A percentile compares a stretch with the other conserved stretches of the same genome.
Conservation (phyloP, 2,329 filamentous ascomycete genomes). For the Scopulariopsis brevicaulis region DNA sequence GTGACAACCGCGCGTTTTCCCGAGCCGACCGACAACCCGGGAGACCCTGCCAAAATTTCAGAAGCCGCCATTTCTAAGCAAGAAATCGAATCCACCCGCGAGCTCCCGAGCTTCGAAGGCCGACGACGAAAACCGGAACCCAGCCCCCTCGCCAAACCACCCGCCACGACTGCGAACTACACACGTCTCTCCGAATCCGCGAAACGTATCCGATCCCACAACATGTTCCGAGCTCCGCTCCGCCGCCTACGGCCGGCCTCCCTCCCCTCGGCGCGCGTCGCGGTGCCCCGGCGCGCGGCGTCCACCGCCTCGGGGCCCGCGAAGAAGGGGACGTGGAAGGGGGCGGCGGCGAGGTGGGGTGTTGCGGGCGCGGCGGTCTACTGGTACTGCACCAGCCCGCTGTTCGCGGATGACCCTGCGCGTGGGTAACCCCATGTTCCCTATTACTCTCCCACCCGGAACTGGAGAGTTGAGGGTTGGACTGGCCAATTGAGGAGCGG, state of each 20-base stretch:
- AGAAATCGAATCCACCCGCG: background rate
- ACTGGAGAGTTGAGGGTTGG: background rate
- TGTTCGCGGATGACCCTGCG: constrained; percentile 74
- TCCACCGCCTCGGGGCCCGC: constrained; percentile 23
- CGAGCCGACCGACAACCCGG: background rate
- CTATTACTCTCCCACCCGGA: background rate
- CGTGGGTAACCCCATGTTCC: constrained; percentile 32
- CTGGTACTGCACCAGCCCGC: constrained; percentile 83
- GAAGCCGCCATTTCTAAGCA: background rate
- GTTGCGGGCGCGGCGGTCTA: constrained; percentile 70
- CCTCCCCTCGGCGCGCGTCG: background rate
- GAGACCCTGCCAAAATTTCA: background rate
- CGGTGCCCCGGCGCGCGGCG: background rate
- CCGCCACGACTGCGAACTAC: background rate
- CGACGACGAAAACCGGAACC: background rate
- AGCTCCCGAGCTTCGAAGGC: background rate
- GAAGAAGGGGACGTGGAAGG: constrained; percentile 75
- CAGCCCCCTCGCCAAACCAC: background rate
- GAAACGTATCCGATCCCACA: background rate
- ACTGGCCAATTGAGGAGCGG: background rate
- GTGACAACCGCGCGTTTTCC: background rate
- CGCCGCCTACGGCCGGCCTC: constrained; percentile 2
- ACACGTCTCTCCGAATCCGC: background rate
- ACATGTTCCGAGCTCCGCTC: background rate
- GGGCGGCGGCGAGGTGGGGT: constrained; percentile 59